Conservation (phyloP, 352 stramenopile genomes). For the Phytopythium litorale region DNA sequence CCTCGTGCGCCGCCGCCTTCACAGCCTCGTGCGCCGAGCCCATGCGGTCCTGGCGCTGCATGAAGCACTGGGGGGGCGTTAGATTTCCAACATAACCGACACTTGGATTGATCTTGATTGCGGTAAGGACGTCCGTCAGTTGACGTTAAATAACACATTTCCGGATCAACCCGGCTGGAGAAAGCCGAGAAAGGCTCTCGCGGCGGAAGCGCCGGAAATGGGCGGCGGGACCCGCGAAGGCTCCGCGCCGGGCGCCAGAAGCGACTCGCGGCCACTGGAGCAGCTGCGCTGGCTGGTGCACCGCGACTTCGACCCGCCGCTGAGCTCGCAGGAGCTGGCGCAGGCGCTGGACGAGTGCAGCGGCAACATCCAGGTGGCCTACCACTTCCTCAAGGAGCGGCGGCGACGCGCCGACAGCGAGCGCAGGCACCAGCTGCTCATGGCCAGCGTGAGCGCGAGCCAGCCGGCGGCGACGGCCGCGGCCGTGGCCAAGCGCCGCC, state of each 20-base stretch:
- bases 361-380: constrained; percentile 45
- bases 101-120: too few relatives aligned
- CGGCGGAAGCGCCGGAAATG: not conserved
- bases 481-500: constrained; percentile 26
- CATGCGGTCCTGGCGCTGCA: too few relatives aligned
- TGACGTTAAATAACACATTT: too few relatives aligned
- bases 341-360: constrained; percentile 35
- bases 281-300: constrained; percentile 51
- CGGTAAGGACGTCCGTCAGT: too few relatives aligned
- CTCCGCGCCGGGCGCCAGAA: not conserved
- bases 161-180: not conserved
- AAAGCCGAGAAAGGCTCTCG: not conserved
- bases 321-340: constrained; percentile 41
- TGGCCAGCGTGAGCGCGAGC: not conserved
- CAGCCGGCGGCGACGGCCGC: constrained; percentile 7
- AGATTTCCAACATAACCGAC: too few relatives aligned
- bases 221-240: not conserved
- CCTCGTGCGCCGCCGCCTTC: too few relatives aligned
- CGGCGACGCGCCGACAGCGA: constrained; percentile 13
- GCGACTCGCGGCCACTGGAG: constrained; percentile 19
- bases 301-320: constrained; percentile 55
- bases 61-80: too few relatives aligned
- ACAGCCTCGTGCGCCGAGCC: too few relatives aligned
- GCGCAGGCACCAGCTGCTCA: not conserved
- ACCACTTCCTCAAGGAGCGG: constrained; percentile 41